Conservation (phyloP, 192 early-diverging fungal genomes). For the Chytriomyces confervae region DNA sequence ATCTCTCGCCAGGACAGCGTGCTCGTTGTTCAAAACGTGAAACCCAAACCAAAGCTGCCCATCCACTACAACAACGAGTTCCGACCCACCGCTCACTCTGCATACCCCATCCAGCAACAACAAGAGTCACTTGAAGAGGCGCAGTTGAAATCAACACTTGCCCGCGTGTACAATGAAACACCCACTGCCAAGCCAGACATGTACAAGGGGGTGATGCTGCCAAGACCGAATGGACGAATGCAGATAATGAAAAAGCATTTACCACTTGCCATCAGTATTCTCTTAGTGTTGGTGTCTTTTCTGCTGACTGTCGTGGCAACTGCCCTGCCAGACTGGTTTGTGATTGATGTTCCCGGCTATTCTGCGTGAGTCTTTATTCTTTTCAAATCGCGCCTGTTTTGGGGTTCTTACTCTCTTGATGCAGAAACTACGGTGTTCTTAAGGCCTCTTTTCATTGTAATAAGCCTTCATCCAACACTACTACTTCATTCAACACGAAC, state of each 20-base stretch:
- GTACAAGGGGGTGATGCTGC: too few species aligned
- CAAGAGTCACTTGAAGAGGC: too few species aligned
- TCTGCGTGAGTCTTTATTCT: not conserved
- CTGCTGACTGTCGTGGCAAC: not conserved
- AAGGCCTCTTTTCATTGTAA: not conserved
- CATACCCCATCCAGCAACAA: too few species aligned
- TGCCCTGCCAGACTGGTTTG: not conserved
- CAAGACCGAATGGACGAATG: too few species aligned
- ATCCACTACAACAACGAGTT: not conserved
- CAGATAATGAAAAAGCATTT: too few species aligned
- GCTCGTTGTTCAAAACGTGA: not conserved
- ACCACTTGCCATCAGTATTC: too few species aligned
- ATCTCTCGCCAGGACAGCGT: too few species aligned
- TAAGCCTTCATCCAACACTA: not conserved
- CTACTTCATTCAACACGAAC: not conserved
- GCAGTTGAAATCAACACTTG: not conserved
- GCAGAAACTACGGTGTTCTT: not conserved
- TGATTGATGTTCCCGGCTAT: not conserved
- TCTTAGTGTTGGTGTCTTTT: too few species aligned
- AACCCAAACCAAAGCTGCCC: not conserved
- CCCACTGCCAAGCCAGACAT: too few species aligned
- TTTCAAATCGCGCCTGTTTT: too few species aligned
- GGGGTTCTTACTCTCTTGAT: too few species aligned
- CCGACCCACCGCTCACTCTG: not conserved
- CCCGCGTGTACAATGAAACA: not conserved